Base-by-base conservation (phyloP, 148 eudicot species). In the Vaccinium macrocarpon region DNA sequence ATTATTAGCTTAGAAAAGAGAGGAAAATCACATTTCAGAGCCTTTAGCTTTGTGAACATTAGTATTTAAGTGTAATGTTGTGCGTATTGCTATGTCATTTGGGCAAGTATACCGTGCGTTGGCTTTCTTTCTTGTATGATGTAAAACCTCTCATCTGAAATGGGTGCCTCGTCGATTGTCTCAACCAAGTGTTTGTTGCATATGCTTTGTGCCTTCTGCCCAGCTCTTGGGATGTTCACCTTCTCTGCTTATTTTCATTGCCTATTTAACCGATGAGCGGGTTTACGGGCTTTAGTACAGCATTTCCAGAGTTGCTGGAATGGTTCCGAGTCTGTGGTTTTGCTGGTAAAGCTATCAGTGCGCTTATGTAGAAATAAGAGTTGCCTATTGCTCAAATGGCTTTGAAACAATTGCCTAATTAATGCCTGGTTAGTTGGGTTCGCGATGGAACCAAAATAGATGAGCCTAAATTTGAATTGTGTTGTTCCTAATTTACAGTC, bases 71-170 rank as follows among this genome's bases (percentile, higher is more conserved):
- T 81, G 75, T 81, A 42, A 32, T 21, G 29, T 64, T 35, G 1
- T 66, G 61, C 1, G 10, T 50, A 19, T 70, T 29, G 75, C 19
- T n/a, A 46, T 42, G 51, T 23, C 21, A 15, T 42, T 14, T 42
- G 52, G 27, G 52, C 49, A 13, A 5, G 8, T 59, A 49, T n/a
- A 61, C 21, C 0, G 4, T 23, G 80, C 32, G 5, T 9, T n/a
- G 11, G 25, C 4, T 62, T 38, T 78, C 48, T 29, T 35, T 62
- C 82, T 79, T 79, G 68, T 79, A 56, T 56, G 82, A 8, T 59
- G 68, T 35, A 61, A 56, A 56, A 57, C 70, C 82, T 32, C 48
- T 79, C 57, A 16, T 79, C 27, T 78, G 61, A 16, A 25, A 78
- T 78, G 81, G 46, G 38, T 52, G 14, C 78, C 25, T 52, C 5